Percentiles rank a stretch among this genome's conserved stretches.
These are phyloP conservation scores for Solanum etuberosum DNA, from an alignment of 257 asterid genomes.

Conservation along the genomic window DNA sequence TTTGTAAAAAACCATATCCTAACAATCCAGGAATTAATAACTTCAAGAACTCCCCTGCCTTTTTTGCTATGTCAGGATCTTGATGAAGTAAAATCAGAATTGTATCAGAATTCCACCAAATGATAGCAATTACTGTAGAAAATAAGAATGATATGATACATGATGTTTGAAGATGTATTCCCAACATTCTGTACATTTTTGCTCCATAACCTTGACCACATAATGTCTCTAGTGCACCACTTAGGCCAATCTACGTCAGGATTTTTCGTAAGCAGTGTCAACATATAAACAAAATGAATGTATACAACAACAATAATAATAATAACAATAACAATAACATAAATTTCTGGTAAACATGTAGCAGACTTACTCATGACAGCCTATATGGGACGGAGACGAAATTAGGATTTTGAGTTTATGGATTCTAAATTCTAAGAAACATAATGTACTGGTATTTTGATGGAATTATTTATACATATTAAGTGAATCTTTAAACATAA, in stretches of 20 bases:
- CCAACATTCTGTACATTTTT: background rate
- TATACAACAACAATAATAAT: too few relatives aligned
- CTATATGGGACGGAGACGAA: too few relatives aligned
- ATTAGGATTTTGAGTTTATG: too few relatives aligned
- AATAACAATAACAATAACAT: too few relatives aligned
- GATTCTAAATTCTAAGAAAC: too few relatives aligned
- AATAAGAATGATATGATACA: conserved; percentile 41
- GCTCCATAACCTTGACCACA: background rate
- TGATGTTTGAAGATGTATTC: background rate
- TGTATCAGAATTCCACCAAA: conserved; percentile 55
- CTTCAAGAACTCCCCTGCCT: conserved; percentile 49
- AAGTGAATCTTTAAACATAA: too few relatives aligned
- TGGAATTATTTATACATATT: too few relatives aligned
- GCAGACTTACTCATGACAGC: too few relatives aligned
- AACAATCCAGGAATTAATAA: conserved; percentile 57
- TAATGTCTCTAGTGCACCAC: background rate
- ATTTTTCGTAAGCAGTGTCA: background rate
- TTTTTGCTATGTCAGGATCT: conserved; percentile 41
- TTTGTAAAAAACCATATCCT: conserved; percentile 56
- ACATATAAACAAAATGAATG: background rate
- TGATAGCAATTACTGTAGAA: conserved; percentile 18
- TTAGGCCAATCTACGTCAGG: background rate
- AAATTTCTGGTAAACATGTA: too few relatives aligned
- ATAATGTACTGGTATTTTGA: too few relatives aligned
- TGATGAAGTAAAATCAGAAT: conserved; percentile 39